Evolutionary conservation across 495 filamentous ascomycete species (phyloP).

Genomic region (Aspergillus sparsus): DNA sequence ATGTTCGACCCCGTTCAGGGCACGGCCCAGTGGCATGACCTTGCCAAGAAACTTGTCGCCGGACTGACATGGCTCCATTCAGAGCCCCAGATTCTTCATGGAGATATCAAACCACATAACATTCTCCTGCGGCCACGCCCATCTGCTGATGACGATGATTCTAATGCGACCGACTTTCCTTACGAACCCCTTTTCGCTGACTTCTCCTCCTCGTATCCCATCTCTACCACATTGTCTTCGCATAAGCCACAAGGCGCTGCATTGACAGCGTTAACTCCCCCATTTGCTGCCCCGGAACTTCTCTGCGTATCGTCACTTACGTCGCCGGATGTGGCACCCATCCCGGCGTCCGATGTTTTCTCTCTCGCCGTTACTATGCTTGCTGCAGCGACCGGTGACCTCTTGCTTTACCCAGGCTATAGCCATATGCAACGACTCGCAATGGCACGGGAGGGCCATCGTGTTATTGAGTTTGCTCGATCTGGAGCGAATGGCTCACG

Average conservation of each 20-base stretch:
- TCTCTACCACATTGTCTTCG: constrained; percentile 22
- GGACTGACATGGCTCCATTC: constrained; percentile 56
- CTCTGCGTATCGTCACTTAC: constrained; percentile 41
- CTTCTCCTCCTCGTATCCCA: constrained; percentile 57
- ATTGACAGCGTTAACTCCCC: constrained; percentile 54
- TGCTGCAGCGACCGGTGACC: constrained; percentile 53
- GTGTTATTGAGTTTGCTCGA: constrained; percentile 48
- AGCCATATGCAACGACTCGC: constrained; percentile 44
- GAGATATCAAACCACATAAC: constrained; percentile 60
- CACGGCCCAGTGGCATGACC: constrained; percentile 37
- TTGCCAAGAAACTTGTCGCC: constrained; percentile 51
- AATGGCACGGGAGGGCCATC: constrained; percentile 52
- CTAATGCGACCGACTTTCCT: constrained; percentile 27
- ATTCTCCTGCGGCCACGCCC: constrained; percentile 43
- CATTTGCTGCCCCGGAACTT: constrained; percentile 60
- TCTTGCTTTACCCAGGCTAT: constrained; percentile 52
- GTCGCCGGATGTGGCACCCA: constrained; percentile 33
- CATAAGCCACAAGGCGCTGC: constrained; percentile 29
- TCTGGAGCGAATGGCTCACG: constrained; percentile 42
- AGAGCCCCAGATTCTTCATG: constrained; percentile 49
- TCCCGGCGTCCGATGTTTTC: constrained; percentile 52
- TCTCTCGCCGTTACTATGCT: constrained; percentile 59
- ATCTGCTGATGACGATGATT: constrained; percentile 8
- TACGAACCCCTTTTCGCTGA: constrained; percentile 56
- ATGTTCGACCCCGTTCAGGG: constrained; percentile 57